Conservation (phyloP, 192 early-diverging fungal species). For the Cetraspora pellucida region DNA sequence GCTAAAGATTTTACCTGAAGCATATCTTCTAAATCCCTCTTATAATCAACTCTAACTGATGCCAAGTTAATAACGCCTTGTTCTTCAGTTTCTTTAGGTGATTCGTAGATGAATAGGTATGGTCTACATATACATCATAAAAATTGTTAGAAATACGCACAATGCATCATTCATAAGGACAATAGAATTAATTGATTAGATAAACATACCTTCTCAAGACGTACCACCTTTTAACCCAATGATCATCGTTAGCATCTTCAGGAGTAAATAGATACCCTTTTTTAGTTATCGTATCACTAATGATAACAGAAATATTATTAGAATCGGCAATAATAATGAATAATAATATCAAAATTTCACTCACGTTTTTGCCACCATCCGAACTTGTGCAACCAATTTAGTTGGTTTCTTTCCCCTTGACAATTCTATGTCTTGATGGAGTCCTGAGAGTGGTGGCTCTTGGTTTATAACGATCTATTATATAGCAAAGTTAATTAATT, state of each 20-base stretch:
- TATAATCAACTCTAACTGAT: constrained; percentile 65
- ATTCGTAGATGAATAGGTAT: constrained; percentile 77
- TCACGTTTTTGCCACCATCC: constrained; percentile 42
- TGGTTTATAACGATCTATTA: constrained; percentile 50
- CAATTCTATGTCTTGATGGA: constrained; percentile 36
- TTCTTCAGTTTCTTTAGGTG: constrained; percentile 63
- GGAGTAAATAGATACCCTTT: constrained; percentile 56
- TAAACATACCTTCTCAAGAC: constrained; percentile 63
- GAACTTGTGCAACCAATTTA: constrained; percentile 48
- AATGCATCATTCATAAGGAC: not conserved
- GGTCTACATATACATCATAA: constrained; percentile 56
- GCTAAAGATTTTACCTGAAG: constrained; percentile 48
- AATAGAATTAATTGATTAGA: not conserved
- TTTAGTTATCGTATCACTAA: constrained; percentile 55
- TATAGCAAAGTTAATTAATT: constrained; percentile 5
- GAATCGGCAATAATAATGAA: not conserved
- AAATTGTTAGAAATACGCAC: not conserved
- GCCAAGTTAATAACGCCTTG: constrained; percentile 75
- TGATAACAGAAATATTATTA: not conserved
- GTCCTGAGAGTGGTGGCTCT: constrained; percentile 44
- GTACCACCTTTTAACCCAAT: constrained; percentile 80
- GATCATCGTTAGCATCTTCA: constrained; percentile 55
- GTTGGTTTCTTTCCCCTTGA: constrained; percentile 31
- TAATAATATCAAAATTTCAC: not conserved
- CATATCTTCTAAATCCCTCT: constrained; percentile 57